These are phyloP conservation scores for Mucor velutinosus DNA, from an alignment of 371 early-diverging fungal species.

Conservation along the genomic window DNA sequence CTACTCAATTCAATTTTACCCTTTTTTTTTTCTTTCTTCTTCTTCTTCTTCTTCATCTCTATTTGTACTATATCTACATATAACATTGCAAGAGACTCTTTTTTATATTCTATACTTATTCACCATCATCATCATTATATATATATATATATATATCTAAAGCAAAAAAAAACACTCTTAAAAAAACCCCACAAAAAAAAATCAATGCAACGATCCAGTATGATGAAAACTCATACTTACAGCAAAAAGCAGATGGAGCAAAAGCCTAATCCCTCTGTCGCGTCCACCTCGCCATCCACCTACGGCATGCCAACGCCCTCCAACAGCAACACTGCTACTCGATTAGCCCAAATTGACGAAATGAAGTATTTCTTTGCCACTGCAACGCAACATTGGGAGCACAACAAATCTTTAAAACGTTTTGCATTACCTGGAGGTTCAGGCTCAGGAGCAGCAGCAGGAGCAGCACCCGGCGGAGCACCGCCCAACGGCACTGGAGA, in stretches of 20 bases:
- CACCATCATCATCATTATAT: background rate
- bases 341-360: slow-evolving; percentile 54
- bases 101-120: slow-evolving; percentile 1
- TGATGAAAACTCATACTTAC: slow-evolving; percentile 24
- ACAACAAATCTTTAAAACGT: slow-evolving; percentile 57
- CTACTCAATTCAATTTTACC: background rate
- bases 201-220: slow-evolving; percentile 15
- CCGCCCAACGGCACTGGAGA: slow-evolving; percentile 57
- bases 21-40: background rate
- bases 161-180: slow-evolving; percentile 10
- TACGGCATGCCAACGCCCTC: slow-evolving; percentile 29
- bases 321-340: slow-evolving; percentile 22
- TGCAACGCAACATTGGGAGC: slow-evolving; percentile 64
- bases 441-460: background rate
- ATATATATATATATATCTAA: background rate
- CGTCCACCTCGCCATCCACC: background rate
- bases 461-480: background rate
- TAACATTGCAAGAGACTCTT: background rate
- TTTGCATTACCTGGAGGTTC: slow-evolving; percentile 68
- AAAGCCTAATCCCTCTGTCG: slow-evolving; percentile 9
- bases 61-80: slow-evolving; percentile 2
- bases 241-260: slow-evolving; percentile 20
- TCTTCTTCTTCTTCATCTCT: too few species aligned
- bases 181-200: slow-evolving; percentile 1
- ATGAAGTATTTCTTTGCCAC: slow-evolving; percentile 62